Evolutionary conservation across 495 filamentous ascomycete species (phyloP), one percentile per base, ranked within the genome.

Genomic region (Penicillium chermesinum): DNA sequence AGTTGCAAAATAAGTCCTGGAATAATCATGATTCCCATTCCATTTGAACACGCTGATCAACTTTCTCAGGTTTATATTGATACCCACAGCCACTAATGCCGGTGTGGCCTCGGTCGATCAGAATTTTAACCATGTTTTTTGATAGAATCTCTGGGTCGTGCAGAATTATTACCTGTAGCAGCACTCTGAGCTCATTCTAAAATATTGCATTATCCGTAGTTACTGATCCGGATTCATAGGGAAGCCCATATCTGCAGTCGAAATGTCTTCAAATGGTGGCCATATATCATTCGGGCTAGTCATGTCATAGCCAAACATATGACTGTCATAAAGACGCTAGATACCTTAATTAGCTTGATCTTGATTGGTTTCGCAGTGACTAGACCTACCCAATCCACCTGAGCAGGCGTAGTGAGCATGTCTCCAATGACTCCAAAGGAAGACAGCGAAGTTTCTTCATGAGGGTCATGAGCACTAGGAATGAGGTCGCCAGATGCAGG

Each of bases 381-480:
- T 33, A 18, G 4, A 55, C 82, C 71, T 74, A 89, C 87, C 87
- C 87, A 90, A 63, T 90, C 83, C 53, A 90, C 72, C 53, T 82
- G 85, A 21, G 53, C 52, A 1, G 73, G 64, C 2, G 79, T 48
- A 25, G 63, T 64, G 14, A 74, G 74, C 72, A 80, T 72, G 2
- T 83, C 82, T 18, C 76, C 78, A 47, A 76, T 72, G 7, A 75
- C 61, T 58, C 50, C 76, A 52, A 64, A 63, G 46, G 51, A 77
- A 54, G 51, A 78, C 55, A 56, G 70, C 0, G 46, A 50, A 1
- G 50, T 45, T n/a, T 43, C 30, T n/a, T 43, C 39, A 33, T 16
- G 20, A 17, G 38, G 12, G 12, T 45, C 33, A 22, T n/a, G 27
- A 25, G 44, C 38, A 19, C 47, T 46, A 13, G 41, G 17, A 4